A percentile compares a stretch with the other conserved stretches of the same genome.
phyloP scores from a whole-genome alignment of 345 rosid genomes.

The Bruguiera parviflora region DNA sequence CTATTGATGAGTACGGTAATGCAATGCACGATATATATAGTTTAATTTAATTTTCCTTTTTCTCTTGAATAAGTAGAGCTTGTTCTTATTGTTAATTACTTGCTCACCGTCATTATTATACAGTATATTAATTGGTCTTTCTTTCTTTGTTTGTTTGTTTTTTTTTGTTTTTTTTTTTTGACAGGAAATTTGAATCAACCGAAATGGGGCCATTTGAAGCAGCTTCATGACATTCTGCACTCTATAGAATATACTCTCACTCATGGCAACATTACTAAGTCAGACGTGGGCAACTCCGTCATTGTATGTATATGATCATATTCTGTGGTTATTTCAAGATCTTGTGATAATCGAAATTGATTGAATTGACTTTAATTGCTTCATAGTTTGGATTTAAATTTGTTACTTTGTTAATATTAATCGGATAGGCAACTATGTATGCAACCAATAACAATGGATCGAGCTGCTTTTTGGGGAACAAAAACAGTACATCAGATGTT shows the following conservation, averaged over 20 bases:
- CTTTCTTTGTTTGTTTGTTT: background rate
- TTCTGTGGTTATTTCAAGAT: background rate
- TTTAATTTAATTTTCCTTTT: background rate
- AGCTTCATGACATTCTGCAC: slow-evolving; percentile 51
- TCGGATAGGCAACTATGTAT: slow-evolving; percentile 43
- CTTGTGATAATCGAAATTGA: no score
- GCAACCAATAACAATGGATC: slow-evolving; percentile 29
- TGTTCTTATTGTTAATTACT: no score
- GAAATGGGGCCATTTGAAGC: slow-evolving; percentile 73
- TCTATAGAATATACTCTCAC: slow-evolving; percentile 54
- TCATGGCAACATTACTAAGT: slow-evolving; percentile 36
- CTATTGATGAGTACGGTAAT: slow-evolving; percentile 46
- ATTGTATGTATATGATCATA: background rate
- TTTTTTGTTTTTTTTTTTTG: background rate
- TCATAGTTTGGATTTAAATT: no score
- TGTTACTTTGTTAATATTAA: background rate
- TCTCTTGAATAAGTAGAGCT: background rate
- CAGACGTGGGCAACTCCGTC: slow-evolving; percentile 35
- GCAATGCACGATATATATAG: background rate
- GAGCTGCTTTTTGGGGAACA: slow-evolving; percentile 54
- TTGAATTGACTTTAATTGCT: no score
- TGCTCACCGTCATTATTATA: no score
- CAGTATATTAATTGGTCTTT: background rate
- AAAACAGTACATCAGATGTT: slow-evolving; percentile 40
- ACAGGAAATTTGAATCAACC: slow-evolving; percentile 73